phyloP scores from a whole-genome alignment of 179 eudicot genomes.

The Amaranthus tricolor region DNA sequence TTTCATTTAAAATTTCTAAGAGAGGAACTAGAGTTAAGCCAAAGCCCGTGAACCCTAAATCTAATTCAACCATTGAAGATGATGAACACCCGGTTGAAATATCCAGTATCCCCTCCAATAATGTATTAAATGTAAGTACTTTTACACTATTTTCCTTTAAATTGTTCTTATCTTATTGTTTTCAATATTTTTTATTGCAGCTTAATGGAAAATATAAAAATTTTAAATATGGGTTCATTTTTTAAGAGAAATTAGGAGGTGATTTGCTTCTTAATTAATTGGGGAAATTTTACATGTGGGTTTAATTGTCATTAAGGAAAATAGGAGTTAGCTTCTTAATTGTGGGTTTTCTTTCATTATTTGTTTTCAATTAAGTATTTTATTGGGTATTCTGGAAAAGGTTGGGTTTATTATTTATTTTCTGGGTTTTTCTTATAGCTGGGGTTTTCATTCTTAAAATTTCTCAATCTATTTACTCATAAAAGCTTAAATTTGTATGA shows the following conservation, averaged over 20 bases:
- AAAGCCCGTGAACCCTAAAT: conserved; percentile 35
- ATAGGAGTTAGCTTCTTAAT: not conserved
- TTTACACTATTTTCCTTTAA: no score
- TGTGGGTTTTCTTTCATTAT: not conserved
- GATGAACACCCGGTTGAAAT: conserved; percentile 24
- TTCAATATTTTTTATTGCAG: not conserved
- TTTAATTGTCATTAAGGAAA: not conserved
- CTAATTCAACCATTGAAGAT: conserved; percentile 20
- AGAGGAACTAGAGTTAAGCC: conserved; percentile 60
- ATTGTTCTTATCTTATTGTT: not conserved
- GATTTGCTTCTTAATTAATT: not conserved
- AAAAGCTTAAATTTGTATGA: conserved; percentile 1
- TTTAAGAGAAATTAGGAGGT: not conserved
- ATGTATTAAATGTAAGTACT: conserved; percentile 29
- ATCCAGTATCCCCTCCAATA: conserved; percentile 31
- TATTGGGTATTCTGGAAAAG: not conserved
- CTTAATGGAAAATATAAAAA: not conserved
- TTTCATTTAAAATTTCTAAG: conserved; percentile 82
- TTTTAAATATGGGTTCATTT: not conserved
- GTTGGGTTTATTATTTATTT: not conserved
- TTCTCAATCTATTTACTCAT: not conserved
- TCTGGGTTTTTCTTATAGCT: not conserved
- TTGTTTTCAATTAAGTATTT: not conserved
- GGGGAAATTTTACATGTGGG: not conserved
- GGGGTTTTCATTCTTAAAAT: no score